Percentiles rank a stretch among this genome's conserved stretches.
phyloP scores from a whole-genome alignment of 495 filamentous ascomycete species.

The Elasticomyces elasticus region DNA sequence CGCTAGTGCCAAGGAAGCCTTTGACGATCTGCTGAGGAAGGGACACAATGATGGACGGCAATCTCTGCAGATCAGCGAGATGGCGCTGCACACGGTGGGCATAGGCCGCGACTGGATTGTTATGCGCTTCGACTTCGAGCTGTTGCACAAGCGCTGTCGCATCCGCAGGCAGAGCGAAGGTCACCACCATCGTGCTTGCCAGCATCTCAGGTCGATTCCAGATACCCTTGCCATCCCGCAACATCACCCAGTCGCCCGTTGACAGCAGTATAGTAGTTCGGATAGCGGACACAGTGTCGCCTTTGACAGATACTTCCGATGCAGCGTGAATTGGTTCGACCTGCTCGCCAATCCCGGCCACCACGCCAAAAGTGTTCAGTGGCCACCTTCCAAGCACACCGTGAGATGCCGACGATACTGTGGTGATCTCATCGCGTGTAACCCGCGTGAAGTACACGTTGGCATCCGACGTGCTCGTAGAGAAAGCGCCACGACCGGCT shows the following conservation, averaged over 20 bases:
- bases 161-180: constrained; percentile 60
- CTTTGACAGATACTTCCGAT: constrained; percentile 69
- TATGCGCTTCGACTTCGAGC: constrained; percentile 76
- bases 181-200: constrained; percentile 61
- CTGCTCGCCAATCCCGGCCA: background rate
- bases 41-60: constrained; percentile 57
- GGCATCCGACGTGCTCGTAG: constrained; percentile 62
- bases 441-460: constrained; percentile 83
- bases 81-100: constrained; percentile 80
- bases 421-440: constrained; percentile 56
- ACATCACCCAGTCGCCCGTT: constrained; percentile 68
- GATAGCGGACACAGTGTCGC: constrained; percentile 57
- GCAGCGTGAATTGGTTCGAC: constrained; percentile 51
- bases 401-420: constrained; percentile 69
- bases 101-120: constrained; percentile 68
- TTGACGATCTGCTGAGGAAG: constrained; percentile 45
- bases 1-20: constrained; percentile 50
- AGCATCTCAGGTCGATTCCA: constrained; percentile 81
- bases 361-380: constrained; percentile 26
- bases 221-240: constrained; percentile 66
- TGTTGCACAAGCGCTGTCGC: constrained; percentile 65
- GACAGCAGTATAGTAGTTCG: constrained; percentile 60
- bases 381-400: constrained; percentile 65
- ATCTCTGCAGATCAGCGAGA: constrained; percentile 60
- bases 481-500: constrained; percentile 60